These are phyloP conservation scores for Daldinia decipiens DNA, from an alignment of 495 filamentous ascomycete genomes.

Conservation along the genomic window DNA sequence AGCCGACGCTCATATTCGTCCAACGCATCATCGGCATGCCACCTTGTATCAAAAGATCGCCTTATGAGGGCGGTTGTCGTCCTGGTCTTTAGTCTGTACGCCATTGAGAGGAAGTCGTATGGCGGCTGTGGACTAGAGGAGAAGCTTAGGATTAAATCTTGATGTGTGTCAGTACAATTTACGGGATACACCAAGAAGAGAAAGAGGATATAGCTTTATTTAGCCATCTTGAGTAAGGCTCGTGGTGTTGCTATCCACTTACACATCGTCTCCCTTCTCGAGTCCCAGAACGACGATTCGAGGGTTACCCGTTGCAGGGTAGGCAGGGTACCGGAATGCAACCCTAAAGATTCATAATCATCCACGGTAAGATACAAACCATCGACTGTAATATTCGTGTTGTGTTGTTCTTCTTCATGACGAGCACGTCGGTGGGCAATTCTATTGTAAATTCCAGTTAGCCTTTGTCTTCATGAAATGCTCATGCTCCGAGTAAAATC, in stretches of 20 bases:
- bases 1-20: constrained; percentile 49
- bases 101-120: constrained; percentile 52
- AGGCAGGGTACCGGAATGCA: constrained; percentile 48
- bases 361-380: constrained; percentile 45
- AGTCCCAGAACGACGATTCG: constrained; percentile 50
- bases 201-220: not conserved
- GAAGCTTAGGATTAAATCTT: constrained; percentile 50
- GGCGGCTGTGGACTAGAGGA: constrained; percentile 49
- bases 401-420: constrained; percentile 13
- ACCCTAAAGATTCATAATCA: constrained; percentile 45
- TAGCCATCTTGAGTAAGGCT: not conserved
- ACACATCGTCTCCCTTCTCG: constrained; percentile 46
- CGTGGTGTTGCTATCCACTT: constrained; percentile 27
- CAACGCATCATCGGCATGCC: constrained; percentile 48
- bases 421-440: constrained; percentile 43
- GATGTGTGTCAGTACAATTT: constrained; percentile 20
- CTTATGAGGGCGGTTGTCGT: constrained; percentile 47
- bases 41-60: constrained; percentile 48
- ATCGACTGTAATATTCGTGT: constrained; percentile 25
- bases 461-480: not conserved
- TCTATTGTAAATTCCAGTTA: constrained; percentile 27
- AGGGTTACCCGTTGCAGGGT: constrained; percentile 45
- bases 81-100: constrained; percentile 44
- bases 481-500: constrained; percentile 6
- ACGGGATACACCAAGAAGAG: not conserved